These are phyloP conservation scores for Oldenlandia corymbosa DNA, from an alignment of 257 asterid genomes.

Conservation along the genomic window DNA sequence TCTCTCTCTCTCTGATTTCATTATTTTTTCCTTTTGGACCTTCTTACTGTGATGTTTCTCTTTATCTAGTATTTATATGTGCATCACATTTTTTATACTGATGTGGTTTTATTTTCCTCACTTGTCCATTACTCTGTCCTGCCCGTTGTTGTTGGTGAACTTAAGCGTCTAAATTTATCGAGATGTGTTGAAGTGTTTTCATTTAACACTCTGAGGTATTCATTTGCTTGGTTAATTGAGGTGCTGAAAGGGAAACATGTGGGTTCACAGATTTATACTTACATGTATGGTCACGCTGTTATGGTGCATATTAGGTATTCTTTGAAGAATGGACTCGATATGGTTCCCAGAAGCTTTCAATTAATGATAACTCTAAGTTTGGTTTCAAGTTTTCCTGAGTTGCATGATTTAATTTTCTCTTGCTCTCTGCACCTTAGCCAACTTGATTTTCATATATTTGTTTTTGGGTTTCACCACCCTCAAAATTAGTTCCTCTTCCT, in stretches of 20 bases:
- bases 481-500: neutral
- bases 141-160: too few relatives aligned
- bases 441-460: too few relatives aligned
- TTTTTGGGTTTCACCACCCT: too few relatives aligned
- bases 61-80: neutral
- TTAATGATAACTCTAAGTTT: neutral
- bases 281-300: neutral
- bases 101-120: neutral
- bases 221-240: conserved; percentile 2
- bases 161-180: neutral
- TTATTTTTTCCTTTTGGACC: neutral
- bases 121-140: neutral
- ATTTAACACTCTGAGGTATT: neutral
- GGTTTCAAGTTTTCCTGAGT: neutral
- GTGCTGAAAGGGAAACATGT: neutral
- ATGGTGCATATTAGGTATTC: neutral
- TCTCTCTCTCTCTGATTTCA: neutral
- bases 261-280: neutral
- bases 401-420: too few relatives aligned
- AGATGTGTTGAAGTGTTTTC: neutral
- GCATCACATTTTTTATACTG: neutral
- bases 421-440: too few relatives aligned
- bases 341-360: too few relatives aligned
- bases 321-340: neutral
- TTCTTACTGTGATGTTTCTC: neutral